Conservation (phyloP, 169 alveolate species). For the Eimeria sp. region DNA sequence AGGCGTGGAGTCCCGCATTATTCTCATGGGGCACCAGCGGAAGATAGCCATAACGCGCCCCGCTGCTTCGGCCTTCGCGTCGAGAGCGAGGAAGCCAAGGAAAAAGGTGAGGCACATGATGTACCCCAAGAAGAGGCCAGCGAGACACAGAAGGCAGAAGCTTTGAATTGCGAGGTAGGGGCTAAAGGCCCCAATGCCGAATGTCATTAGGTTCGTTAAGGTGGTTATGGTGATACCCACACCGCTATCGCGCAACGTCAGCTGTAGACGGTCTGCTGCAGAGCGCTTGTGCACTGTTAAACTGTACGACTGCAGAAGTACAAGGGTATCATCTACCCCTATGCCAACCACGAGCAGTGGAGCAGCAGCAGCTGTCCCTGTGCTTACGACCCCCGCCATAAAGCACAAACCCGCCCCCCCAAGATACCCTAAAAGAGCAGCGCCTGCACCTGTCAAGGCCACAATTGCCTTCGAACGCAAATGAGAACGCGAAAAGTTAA, state of each 20-base stretch:
- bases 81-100: conserved; percentile 88
- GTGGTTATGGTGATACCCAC: conserved; percentile 91
- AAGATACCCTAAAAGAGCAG: conserved; percentile 90
- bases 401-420: conserved; percentile 91
- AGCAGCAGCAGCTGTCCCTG: conserved; percentile 90
- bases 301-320: conserved; percentile 88
- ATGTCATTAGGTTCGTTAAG: conserved; percentile 89
- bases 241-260: conserved; percentile 90
- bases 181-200: conserved; percentile 90
- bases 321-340: conserved; percentile 91
- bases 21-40: conserved; percentile 30
- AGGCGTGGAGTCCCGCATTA: conserved; percentile 39
- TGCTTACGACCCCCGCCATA: conserved; percentile 88
- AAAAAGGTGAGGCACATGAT: conserved; percentile 89
- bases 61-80: conserved; percentile 87
- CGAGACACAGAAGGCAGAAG: conserved; percentile 89
- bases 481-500: conserved; percentile 64
- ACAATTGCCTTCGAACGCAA: conserved; percentile 74
- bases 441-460: conserved; percentile 87
- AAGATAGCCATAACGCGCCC: conserved; percentile 21
- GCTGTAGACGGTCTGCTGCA: conserved; percentile 88
- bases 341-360: conserved; percentile 91
- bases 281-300: conserved; percentile 87
- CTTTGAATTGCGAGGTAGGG: conserved; percentile 90
- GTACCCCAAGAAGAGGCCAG: conserved; percentile 89